A percentile compares a stretch with the other conserved stretches of the same genome.
These are phyloP conservation scores for Beta lomatogona DNA, from an alignment of 179 eudicot species.

Conservation along the genomic window DNA sequence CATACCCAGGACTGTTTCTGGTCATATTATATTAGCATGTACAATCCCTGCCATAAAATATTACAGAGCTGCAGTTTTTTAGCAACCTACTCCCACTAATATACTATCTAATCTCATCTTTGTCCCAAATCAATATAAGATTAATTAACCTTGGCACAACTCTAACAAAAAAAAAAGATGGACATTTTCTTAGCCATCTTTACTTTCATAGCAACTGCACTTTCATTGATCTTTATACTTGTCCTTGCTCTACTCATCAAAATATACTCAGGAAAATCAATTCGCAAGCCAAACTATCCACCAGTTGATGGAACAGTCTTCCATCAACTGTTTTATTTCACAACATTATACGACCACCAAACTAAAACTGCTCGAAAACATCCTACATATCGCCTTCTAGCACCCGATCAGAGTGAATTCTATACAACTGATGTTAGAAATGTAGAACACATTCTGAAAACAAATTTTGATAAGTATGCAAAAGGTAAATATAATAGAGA, in stretches of 20 bases:
- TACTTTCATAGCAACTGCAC: no score
- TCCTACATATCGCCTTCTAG: constrained; percentile 44
- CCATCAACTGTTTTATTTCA: constrained; percentile 24
- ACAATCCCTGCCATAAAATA: no score
- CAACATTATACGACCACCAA: constrained; percentile 9
- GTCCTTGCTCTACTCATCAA: no score
- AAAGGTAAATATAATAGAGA: constrained; percentile 50
- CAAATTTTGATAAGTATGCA: constrained; percentile 47
- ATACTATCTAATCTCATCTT: background rate
- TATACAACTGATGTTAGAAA: constrained; percentile 60
- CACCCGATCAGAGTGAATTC: constrained; percentile 49
- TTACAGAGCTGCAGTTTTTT: no score
- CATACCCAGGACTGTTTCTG: no score
- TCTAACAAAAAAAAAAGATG: constrained; percentile 14
- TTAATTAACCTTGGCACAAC: background rate
- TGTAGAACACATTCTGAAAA: constrained; percentile 63
- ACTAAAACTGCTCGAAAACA: constrained; percentile 31
- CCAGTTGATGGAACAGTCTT: constrained; percentile 33
- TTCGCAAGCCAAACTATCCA: constrained; percentile 16
- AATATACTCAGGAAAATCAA: no score
- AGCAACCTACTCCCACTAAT: no score
- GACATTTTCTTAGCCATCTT: constrained; percentile 5
- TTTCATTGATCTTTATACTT: no score
- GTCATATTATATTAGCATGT: no score
- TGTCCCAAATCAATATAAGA: background rate